These are phyloP conservation scores for Cryptococcus sp. DNA, from an alignment of 1,284 basidiomycete genomes.

Conservation along the genomic window DNA sequence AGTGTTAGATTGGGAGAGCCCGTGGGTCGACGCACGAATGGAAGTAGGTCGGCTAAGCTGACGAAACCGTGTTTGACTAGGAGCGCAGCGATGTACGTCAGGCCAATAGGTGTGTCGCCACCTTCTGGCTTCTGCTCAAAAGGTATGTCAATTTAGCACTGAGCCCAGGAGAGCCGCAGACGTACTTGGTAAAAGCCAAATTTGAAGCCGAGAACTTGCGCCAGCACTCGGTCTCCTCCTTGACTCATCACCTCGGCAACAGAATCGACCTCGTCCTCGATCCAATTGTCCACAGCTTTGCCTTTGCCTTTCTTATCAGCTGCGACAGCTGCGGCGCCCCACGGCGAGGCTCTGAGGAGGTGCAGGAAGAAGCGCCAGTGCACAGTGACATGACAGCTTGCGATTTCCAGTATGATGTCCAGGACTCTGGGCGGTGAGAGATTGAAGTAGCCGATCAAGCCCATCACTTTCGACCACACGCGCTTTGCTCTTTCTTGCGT, in stretches of 20 bases:
- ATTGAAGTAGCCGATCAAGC: slow-evolving; percentile 92
- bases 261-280: slow-evolving; percentile 42
- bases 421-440: slow-evolving; percentile 91
- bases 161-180: slow-evolving; percentile 12
- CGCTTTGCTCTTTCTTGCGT: slow-evolving; percentile 64
- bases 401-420: slow-evolving; percentile 90
- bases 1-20: background rate
- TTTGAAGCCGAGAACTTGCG: slow-evolving; percentile 95
- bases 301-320: slow-evolving; percentile 26
- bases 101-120: slow-evolving; percentile 64
- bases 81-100: slow-evolving; percentile 82
- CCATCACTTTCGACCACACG: slow-evolving; percentile 84
- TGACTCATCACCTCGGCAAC: slow-evolving; percentile 51
- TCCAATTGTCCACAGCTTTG: slow-evolving; percentile 24
- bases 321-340: slow-evolving; percentile 55
- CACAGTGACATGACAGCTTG: slow-evolving; percentile 74
- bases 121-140: slow-evolving; percentile 58
- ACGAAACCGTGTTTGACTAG: slow-evolving; percentile 87
- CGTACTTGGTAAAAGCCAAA: slow-evolving; percentile 83
- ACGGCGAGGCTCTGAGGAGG: slow-evolving; percentile 80
- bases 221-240: slow-evolving; percentile 66
- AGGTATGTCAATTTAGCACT: background rate
- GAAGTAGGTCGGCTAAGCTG: slow-evolving; percentile 70
- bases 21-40: slow-evolving; percentile 33
- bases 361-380: slow-evolving; percentile 93